Percentiles rank a stretch among this genome's conserved stretches.
Conservation (phyloP, 371 early-diverging fungal genomes). For the Mortierella sp. region DNA sequence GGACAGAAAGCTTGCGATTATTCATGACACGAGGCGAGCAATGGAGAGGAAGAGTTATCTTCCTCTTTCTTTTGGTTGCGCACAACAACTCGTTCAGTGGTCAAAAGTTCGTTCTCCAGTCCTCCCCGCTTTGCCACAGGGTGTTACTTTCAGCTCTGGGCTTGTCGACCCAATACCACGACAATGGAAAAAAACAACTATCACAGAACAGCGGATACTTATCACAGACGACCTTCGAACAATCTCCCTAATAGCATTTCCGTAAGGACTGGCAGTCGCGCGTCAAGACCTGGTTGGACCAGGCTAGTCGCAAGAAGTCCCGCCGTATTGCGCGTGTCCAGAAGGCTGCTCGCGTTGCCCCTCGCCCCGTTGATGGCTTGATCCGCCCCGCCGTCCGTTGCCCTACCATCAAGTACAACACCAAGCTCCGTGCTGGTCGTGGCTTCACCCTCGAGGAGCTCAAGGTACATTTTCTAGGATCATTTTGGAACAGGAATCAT, state of each 20-base stretch:
- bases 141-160: not conserved
- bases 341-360: slow-evolving; percentile 98
- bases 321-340: slow-evolving; percentile 90
- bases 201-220: not conserved
- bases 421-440: slow-evolving; percentile 97
- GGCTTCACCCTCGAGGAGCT: slow-evolving; percentile 99
- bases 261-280: slow-evolving; percentile 99
- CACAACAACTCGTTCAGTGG: not conserved
- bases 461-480: slow-evolving; percentile 78
- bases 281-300: slow-evolving; percentile 99
- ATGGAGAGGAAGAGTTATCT: not conserved
- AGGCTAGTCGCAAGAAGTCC: slow-evolving; percentile 96
- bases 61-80: not conserved
- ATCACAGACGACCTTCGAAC: not conserved
- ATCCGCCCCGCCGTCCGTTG: slow-evolving; percentile 99
- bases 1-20: not conserved
- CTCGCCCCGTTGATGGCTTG: slow-evolving; percentile 97
- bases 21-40: not conserved
- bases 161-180: not conserved
- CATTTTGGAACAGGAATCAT: not conserved
- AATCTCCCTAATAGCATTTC: slow-evolving; percentile 79
- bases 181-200: not conserved
- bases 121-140: not conserved
- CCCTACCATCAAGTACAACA: slow-evolving; percentile 99
- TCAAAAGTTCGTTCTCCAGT: not conserved